phyloP scores from a whole-genome alignment of 306 rosid genomes.

The Citrullus colocynthis region DNA sequence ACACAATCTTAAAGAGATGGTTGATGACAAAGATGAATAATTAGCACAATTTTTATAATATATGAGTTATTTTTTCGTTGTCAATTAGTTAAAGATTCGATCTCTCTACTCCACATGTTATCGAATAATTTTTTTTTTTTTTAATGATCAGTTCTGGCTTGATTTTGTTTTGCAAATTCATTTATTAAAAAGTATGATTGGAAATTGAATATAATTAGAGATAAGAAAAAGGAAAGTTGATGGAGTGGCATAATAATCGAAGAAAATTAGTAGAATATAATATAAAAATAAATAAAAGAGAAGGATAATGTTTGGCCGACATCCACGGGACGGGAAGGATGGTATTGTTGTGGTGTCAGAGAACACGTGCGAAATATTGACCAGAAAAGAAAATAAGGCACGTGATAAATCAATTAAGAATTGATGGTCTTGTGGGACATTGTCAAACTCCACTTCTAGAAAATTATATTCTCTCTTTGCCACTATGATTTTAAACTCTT shows the following conservation, averaged over 20 bases:
- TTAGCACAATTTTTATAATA: no score
- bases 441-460: neutral
- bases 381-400: neutral
- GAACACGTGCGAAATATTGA: constrained; percentile 33
- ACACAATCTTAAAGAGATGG: no score
- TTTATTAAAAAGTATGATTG: neutral
- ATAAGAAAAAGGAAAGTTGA: neutral
- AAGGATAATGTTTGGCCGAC: constrained; percentile 30
- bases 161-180: neutral
- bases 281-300: neutral
- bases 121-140: no score
- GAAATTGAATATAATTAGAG: neutral
- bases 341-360: neutral
- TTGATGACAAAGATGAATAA: no score
- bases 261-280: neutral
- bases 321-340: neutral
- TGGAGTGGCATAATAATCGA: neutral
- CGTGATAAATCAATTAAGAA: neutral
- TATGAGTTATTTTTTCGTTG: no score
- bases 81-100: no score
- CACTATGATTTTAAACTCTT: neutral
- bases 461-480: neutral
- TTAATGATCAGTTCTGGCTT: neutral
- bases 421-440: neutral
- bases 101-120: no score